Percentiles rank a stretch among this genome's conserved stretches.
These are phyloP conservation scores for Talaromyces pinophilus DNA, from an alignment of 2,329 filamentous ascomycete species.

Conservation along the genomic window DNA sequence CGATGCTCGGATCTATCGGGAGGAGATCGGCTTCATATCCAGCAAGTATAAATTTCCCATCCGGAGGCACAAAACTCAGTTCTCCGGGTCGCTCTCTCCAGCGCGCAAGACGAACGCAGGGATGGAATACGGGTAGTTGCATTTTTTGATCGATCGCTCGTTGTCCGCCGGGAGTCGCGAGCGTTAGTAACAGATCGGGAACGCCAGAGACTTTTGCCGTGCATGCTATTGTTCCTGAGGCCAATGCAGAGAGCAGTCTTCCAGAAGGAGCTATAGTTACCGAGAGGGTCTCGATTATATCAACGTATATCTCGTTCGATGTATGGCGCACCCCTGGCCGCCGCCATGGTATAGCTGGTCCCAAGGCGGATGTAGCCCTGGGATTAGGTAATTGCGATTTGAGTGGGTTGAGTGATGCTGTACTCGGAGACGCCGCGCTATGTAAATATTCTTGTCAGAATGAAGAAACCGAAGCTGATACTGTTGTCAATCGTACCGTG, in stretches of 20 bases:
- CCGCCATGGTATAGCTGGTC: conserved; percentile 76
- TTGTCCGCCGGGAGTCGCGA: conserved; percentile 79
- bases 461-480: not conserved
- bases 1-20: conserved; percentile 64
- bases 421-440: conserved; percentile 44
- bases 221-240: conserved; percentile 90
- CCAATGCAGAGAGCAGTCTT: conserved; percentile 79
- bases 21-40: conserved; percentile 93
- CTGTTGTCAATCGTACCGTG: conserved; percentile 55
- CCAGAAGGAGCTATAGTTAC: conserved; percentile 91
- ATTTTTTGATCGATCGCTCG: conserved; percentile 73
- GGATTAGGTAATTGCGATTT: conserved; percentile 43
- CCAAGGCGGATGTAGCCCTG: conserved; percentile 36
- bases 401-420: conserved; percentile 42
- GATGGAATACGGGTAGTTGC: conserved; percentile 91
- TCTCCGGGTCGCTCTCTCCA: conserved; percentile 90
- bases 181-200: conserved; percentile 79
- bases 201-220: conserved; percentile 93
- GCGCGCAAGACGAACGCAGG: conserved; percentile 83
- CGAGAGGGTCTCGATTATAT: conserved; percentile 85
- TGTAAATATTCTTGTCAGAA: not conserved
- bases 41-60: conserved; percentile 88
- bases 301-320: conserved; percentile 95
- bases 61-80: conserved; percentile 92
- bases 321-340: conserved; percentile 91